These are phyloP conservation scores for Nannizzia gypsea DNA, from an alignment of 2,329 filamentous ascomycete genomes.

Conservation along the genomic window DNA sequence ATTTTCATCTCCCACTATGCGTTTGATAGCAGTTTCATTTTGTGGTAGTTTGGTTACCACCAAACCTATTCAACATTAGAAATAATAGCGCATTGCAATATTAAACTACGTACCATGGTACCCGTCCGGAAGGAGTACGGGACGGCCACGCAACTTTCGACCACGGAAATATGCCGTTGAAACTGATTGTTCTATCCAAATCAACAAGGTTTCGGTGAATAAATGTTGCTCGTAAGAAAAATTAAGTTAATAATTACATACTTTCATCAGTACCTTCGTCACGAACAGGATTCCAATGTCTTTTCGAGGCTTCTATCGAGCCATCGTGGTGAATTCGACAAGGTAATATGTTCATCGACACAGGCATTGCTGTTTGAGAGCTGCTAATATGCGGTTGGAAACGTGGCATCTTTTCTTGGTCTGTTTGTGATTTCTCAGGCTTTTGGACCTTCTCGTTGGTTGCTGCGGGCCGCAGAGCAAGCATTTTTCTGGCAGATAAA, in stretches of 20 bases:
- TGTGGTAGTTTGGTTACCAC: constrained; percentile 38
- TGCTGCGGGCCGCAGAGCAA: background rate
- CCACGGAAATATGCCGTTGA: constrained; percentile 62
- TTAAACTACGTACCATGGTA: constrained; percentile 44
- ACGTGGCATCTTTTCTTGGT: background rate
- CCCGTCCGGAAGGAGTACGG: constrained; percentile 54
- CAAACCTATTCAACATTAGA: constrained; percentile 36
- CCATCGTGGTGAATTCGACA: constrained; percentile 72
- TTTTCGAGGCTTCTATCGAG: constrained; percentile 48
- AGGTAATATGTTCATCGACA: constrained; percentile 61
- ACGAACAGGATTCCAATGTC: constrained; percentile 58
- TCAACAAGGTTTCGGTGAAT: background rate
- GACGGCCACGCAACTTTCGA: constrained; percentile 60
- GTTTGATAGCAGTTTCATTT: background rate
- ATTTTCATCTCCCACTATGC: background rate
- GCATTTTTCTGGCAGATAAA: background rate
- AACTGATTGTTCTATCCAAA: background rate
- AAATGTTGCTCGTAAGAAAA: background rate
- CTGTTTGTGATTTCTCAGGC: constrained; percentile 14
- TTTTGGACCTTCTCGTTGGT: background rate
- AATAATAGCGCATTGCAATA: background rate
- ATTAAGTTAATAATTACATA: background rate
- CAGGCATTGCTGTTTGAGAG: constrained; percentile 18
- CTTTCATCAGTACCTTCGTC: constrained; percentile 31
- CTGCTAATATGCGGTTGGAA: background rate